Evolutionary conservation across 2,329 filamentous ascomycete genomes (phyloP).

Genomic region (Cladosporium colombiae): DNA sequence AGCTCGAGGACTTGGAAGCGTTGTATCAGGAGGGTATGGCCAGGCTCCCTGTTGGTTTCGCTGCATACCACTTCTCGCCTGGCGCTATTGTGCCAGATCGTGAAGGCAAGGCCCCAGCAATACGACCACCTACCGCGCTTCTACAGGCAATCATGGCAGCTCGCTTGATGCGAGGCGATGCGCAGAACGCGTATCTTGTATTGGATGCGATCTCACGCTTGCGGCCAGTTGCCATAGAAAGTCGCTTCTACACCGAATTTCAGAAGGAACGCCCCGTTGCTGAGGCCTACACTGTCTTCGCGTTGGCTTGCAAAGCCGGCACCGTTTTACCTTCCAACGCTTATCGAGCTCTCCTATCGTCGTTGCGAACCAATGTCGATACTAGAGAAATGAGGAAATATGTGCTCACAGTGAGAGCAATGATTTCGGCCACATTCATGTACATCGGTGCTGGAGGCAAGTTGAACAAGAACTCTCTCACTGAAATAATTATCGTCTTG

Average conservation of each 20-base stretch:
- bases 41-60: slow-evolving; percentile 50
- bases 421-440: slow-evolving; percentile 46
- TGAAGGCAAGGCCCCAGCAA: slow-evolving; percentile 30
- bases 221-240: slow-evolving; percentile 38
- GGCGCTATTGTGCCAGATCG: slow-evolving; percentile 50
- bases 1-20: slow-evolving; percentile 46
- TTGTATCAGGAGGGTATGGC: slow-evolving; percentile 49
- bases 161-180: slow-evolving; percentile 48
- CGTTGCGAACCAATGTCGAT: slow-evolving; percentile 32
- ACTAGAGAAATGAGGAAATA: slow-evolving; percentile 21
- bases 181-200: slow-evolving; percentile 51
- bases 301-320: slow-evolving; percentile 51
- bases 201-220: slow-evolving; percentile 52
- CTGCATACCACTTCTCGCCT: slow-evolving; percentile 49
- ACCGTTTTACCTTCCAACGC: slow-evolving; percentile 27
- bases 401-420: slow-evolving; percentile 35
- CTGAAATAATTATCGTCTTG: slow-evolving; percentile 40
- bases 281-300: slow-evolving; percentile 51
- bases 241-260: slow-evolving; percentile 46
- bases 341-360: slow-evolving; percentile 38
- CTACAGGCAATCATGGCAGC: slow-evolving; percentile 53
- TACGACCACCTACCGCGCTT: slow-evolving; percentile 39
- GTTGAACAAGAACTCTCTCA: slow-evolving; percentile 40
- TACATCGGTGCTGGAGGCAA: slow-evolving; percentile 43
- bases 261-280: slow-evolving; percentile 47